Conservation (phyloP, 495 filamentous ascomycete genomes). For the Delitschia confertaspora region DNA sequence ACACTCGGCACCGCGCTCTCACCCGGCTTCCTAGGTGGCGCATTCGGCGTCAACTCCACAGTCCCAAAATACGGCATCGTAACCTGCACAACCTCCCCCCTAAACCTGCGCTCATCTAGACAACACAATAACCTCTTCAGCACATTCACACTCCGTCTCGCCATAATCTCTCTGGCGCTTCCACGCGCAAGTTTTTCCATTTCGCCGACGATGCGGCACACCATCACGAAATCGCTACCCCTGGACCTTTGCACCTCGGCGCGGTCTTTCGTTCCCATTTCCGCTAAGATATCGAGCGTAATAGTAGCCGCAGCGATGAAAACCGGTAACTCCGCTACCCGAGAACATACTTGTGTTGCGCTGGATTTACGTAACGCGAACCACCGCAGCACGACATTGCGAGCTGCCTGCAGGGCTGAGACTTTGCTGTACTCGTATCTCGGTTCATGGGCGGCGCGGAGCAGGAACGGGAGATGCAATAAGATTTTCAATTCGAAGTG, state of each 20-base stretch:
- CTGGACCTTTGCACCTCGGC: conserved; percentile 14
- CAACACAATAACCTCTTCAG: conserved; percentile 15
- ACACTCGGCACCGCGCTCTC: conserved; percentile 17
- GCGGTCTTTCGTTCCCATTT: conserved; percentile 20
- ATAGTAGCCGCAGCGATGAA: conserved; percentile 22
- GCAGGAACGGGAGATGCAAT: conserved; percentile 19
- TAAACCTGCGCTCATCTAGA: conserved; percentile 11
- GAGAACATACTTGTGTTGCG: conserved; percentile 20
- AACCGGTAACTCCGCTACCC: conserved; percentile 15
- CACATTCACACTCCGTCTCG: conserved; percentile 10
- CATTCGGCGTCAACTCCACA: conserved; percentile 9
- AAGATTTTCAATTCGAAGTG: conserved; percentile 22
- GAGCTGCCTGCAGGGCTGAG: conserved; percentile 17
- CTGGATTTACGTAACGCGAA: conserved; percentile 20
- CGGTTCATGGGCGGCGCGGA: conserved; percentile 13
- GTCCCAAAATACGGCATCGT: conserved; percentile 25
- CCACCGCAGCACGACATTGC: conserved; percentile 19
- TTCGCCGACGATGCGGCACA: conserved; percentile 19
- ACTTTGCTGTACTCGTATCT: conserved; percentile 23
- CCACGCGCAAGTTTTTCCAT: conserved; percentile 21
- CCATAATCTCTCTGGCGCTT: conserved; percentile 21
- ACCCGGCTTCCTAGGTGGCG: conserved; percentile 6
- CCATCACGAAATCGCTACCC: conserved; percentile 19
- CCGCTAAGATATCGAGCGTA: conserved; percentile 16
- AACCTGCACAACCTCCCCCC: conserved; percentile 1